Conservation (phyloP, 169 alveolate species). For the Eimeria nieschulzi region DNA sequence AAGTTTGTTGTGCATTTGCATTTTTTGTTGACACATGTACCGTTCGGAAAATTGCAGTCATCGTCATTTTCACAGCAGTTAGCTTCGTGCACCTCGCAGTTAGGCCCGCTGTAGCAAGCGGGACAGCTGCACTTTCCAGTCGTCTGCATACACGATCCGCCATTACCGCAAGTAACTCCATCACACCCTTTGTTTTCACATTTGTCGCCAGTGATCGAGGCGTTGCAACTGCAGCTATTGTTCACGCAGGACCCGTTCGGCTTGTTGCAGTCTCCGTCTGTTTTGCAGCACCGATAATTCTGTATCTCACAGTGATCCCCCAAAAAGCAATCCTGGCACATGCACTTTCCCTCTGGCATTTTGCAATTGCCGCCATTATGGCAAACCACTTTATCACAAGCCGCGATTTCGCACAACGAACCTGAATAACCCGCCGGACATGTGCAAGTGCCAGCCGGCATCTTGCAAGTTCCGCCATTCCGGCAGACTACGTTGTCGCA, state of each 20-base stretch:
- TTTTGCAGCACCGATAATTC: constrained; percentile 54
- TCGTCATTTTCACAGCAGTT: constrained; percentile 58
- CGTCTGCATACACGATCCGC: constrained; percentile 52
- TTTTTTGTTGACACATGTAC: constrained; percentile 34
- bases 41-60: constrained; percentile 55
- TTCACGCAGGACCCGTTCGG: constrained; percentile 52
- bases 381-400: constrained; percentile 39
- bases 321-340: constrained; percentile 45
- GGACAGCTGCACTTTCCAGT: constrained; percentile 55
- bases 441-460: constrained; percentile 42
- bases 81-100: constrained; percentile 27
- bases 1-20: constrained; percentile 55
- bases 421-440: constrained; percentile 67
- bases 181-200: constrained; percentile 58
- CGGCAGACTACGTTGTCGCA: constrained; percentile 44
- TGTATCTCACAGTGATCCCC: constrained; percentile 45
- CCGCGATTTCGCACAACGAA: constrained; percentile 45
- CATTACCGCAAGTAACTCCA: constrained; percentile 66
- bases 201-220: constrained; percentile 65
- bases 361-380: constrained; percentile 66
- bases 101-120: constrained; percentile 39
- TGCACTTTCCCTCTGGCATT: constrained; percentile 63
- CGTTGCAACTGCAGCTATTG: constrained; percentile 54
- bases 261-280: constrained; percentile 57
- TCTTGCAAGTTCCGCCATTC: constrained; percentile 63